These are phyloP conservation scores for Ophiostoma montium DNA, from an alignment of 2,329 filamentous ascomycete genomes.

Conservation along the genomic window DNA sequence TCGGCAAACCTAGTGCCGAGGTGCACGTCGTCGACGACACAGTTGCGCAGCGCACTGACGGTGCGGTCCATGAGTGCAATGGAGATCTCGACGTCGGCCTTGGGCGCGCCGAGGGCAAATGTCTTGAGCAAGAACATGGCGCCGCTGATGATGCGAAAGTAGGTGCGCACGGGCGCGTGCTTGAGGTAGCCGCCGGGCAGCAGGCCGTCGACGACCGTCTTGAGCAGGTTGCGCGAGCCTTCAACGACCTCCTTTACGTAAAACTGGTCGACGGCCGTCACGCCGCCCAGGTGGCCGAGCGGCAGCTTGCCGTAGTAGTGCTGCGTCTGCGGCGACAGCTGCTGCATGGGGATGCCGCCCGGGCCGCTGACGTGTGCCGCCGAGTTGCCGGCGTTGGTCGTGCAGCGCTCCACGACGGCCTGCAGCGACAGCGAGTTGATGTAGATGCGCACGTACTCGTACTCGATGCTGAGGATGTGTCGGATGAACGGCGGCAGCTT, in stretches of 20 bases:
- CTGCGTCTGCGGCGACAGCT: constrained; percentile 47
- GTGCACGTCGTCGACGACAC: constrained; percentile 74
- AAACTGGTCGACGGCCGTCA: constrained; percentile 52
- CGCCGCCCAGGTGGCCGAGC: constrained; percentile 48
- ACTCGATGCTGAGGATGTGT: constrained; percentile 83
- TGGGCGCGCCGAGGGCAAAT: constrained; percentile 66
- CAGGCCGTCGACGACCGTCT: constrained; percentile 62
- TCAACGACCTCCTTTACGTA: constrained; percentile 66
- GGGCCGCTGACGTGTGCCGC: background rate
- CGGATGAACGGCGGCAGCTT: constrained; percentile 50
- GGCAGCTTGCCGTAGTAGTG: constrained; percentile 51
- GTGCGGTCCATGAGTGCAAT: constrained; percentile 63
- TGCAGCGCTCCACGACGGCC: constrained; percentile 86
- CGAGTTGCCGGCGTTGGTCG: constrained; percentile 36
- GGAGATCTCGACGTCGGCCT: constrained; percentile 62
- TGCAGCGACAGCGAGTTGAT: constrained; percentile 89
- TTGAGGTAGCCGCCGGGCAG: constrained; percentile 63
- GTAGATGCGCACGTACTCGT: constrained; percentile 88
- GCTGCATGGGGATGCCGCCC: constrained; percentile 15
- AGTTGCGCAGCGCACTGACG: constrained; percentile 59
- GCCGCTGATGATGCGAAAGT: constrained; percentile 74
- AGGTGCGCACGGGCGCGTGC: constrained; percentile 70
- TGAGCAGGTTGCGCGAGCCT: constrained; percentile 61
- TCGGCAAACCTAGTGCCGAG: constrained; percentile 74
- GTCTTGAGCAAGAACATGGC: constrained; percentile 78